Conservation (phyloP, 1,284 basidiomycete species). For the Volvariella volvacea region DNA sequence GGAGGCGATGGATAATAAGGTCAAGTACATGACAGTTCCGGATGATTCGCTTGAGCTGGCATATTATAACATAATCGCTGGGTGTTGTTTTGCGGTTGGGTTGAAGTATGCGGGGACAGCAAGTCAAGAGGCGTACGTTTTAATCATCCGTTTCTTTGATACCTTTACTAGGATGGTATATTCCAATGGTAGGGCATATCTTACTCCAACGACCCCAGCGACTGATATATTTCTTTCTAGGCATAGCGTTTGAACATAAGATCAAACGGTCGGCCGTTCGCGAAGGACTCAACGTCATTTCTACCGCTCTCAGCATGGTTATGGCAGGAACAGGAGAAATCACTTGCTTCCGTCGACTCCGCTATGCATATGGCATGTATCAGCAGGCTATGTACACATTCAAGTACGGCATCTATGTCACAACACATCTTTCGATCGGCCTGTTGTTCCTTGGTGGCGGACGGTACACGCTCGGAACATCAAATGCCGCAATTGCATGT, state of each 20-base stretch:
- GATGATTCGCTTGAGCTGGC: constrained; percentile 82
- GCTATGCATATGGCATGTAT: constrained; percentile 89
- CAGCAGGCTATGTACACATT: constrained; percentile 71
- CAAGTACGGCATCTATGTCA: constrained; percentile 87
- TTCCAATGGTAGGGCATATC: constrained; percentile 48
- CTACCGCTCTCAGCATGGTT: constrained; percentile 82
- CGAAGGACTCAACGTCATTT: constrained; percentile 84
- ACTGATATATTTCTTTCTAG: constrained; percentile 28
- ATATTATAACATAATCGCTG: constrained; percentile 85
- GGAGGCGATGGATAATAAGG: constrained; percentile 46
- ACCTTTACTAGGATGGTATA: constrained; percentile 65
- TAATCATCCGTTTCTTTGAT: constrained; percentile 79
- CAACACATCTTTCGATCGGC: constrained; percentile 88
- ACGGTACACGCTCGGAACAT: constrained; percentile 87
- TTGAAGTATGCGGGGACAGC: constrained; percentile 94
- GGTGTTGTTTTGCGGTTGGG: constrained; percentile 87
- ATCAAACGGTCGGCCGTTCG: constrained; percentile 84
- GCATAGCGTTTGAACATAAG: constrained; percentile 74
- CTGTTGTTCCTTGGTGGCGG: constrained; percentile 93
- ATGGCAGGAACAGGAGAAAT: constrained; percentile 98
- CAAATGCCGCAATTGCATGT: constrained; percentile 85
- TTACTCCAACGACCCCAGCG: background rate
- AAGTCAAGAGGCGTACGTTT: constrained; percentile 76
- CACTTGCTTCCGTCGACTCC: constrained; percentile 80
- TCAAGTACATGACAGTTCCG: constrained; percentile 41